Conservation (phyloP, 192 early-diverging fungal species). For the Phlyctochytrium planicorne region DNA sequence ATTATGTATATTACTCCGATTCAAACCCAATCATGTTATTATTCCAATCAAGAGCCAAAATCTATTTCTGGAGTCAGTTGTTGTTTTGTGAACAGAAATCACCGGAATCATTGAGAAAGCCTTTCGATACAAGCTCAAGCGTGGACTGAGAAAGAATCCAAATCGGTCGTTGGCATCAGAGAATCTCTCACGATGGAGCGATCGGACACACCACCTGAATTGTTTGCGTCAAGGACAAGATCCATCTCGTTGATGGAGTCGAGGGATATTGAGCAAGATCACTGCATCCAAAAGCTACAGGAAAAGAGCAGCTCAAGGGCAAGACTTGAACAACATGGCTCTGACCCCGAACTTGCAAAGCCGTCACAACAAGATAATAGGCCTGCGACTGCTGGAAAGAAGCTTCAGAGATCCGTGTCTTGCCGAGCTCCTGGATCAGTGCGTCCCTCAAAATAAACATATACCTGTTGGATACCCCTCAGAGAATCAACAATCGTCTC, state of each 20-base stretch:
- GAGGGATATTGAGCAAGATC: slow-evolving; percentile 19
- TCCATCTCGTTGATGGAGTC: slow-evolving; percentile 31
- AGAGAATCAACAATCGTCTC: too few species aligned
- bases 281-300: slow-evolving; percentile 5
- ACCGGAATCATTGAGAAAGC: too few species aligned
- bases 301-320: slow-evolving; percentile 16
- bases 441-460: slow-evolving; percentile 1
- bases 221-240: slow-evolving; percentile 21
- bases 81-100: too few species aligned
- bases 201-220: slow-evolving; percentile 21
- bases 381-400: background rate
- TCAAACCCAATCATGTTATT: too few species aligned
- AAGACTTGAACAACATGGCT: slow-evolving; percentile 9
- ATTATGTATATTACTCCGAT: too few species aligned
- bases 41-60: too few species aligned
- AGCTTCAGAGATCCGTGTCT: slow-evolving; percentile 5
- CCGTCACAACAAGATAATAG: background rate
- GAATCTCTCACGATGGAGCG: too few species aligned
- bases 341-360: slow-evolving; percentile 19
- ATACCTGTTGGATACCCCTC: too few species aligned
- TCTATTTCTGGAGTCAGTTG: too few species aligned
- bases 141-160: too few species aligned
- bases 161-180: too few species aligned
- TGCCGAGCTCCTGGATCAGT: slow-evolving; percentile 23
- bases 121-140: too few species aligned